A percentile compares a stretch with the other conserved stretches of the same genome.
phyloP scores from a whole-genome alignment of 176 grass and related monocot genomes.

The Oryza glumipatula region DNA sequence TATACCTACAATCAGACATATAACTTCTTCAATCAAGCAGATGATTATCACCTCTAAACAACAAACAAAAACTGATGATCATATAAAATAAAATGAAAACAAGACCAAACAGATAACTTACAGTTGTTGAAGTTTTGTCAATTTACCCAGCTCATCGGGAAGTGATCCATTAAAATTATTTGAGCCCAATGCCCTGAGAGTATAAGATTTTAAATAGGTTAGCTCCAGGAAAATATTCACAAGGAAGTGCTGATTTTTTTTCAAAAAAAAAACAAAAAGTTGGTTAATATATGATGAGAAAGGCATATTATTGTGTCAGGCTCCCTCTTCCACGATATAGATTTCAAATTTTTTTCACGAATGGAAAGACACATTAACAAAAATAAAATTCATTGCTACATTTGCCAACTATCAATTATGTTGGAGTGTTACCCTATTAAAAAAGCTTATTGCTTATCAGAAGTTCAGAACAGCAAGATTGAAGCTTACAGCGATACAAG shows the following conservation, averaged over 20 bases:
- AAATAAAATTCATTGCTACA: constrained; percentile 4
- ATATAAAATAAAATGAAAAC: constrained; percentile 11
- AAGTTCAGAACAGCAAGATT: neutral
- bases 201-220: constrained; percentile 9
- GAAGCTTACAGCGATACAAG: constrained; percentile 62
- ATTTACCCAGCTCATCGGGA: constrained; percentile 73
- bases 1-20: constrained; percentile 60
- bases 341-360: constrained; percentile 4
- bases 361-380: neutral
- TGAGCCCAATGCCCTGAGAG: constrained; percentile 56
- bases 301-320: neutral
- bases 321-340: constrained; percentile 6
- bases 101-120: constrained; percentile 38
- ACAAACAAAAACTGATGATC: constrained; percentile 33
- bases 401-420: neutral
- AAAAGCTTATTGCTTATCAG: neutral
- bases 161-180: constrained; percentile 84
- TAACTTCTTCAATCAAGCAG: neutral
- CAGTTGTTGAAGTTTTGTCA: constrained; percentile 66
- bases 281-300: neutral
- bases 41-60: constrained; percentile 43
- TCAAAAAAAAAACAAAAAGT: neutral
- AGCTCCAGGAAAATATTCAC: neutral
- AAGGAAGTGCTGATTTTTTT: neutral
- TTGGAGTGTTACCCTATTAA: neutral